phyloP scores from a whole-genome alignment of 148 eudicot genomes.

The Camellia granthamiana region DNA sequence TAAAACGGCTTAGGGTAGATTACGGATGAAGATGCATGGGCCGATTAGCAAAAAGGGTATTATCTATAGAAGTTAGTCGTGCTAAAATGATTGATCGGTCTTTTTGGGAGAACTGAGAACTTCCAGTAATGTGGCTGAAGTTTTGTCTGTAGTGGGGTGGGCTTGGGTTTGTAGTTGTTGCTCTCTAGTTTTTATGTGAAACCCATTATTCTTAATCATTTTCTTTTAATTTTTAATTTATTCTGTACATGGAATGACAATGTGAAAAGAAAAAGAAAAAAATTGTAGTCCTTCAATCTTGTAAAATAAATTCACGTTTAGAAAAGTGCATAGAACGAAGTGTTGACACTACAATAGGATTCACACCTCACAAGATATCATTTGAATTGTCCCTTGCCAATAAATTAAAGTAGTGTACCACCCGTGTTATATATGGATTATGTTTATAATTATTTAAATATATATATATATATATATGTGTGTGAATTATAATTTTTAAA shows the following conservation, averaged over 20 bases:
- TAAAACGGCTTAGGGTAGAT: conserved; percentile 59
- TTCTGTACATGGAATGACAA: background rate
- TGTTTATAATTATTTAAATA: too few relatives aligned
- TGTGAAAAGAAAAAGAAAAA: background rate
- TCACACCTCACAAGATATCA: too few relatives aligned
- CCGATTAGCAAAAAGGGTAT: background rate
- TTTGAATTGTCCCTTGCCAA: too few relatives aligned
- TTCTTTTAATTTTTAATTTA: conserved; percentile 1
- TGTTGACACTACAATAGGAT: too few relatives aligned
- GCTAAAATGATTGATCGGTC: background rate
- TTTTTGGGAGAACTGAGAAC: background rate
- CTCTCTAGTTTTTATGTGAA: background rate
- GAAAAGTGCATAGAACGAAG: too few relatives aligned
- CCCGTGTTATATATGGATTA: too few relatives aligned
- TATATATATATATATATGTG: too few relatives aligned
- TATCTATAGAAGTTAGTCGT: background rate
- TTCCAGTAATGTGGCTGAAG: background rate
- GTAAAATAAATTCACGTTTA: background rate
- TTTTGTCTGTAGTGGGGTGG: conserved; percentile 4
- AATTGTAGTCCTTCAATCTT: background rate
- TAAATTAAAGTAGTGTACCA: too few relatives aligned
- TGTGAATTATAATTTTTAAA: too few relatives aligned
- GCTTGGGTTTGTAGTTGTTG: background rate
- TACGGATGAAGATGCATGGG: conserved; percentile 28
- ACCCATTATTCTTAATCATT: conserved; percentile 6